Evolutionary conservation across 768 basidiomycete genomes (phyloP), one percentile per base, ranked within the genome.

Genomic region (Auricularia cornea): DNA sequence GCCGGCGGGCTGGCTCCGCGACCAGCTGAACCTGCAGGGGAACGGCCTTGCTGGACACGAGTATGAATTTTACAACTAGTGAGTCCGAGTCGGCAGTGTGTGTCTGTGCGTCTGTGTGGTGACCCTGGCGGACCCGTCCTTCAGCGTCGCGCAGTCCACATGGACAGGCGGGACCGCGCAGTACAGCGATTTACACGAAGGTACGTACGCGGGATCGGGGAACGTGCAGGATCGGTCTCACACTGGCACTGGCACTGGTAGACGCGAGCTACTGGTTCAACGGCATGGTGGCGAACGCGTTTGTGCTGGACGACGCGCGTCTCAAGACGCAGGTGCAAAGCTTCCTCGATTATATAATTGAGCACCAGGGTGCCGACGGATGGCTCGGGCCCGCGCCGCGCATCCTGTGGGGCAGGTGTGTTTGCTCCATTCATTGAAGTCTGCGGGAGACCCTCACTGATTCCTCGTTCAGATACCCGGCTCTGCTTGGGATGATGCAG

Each of bases 231-330:
- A 48, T 18, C 23, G 11, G 12, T 48, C 35, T 57, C 18, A 57
- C 10, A 29, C 54, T n/a, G 14, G 28, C n/a, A n/a, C n/a, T n/a
- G n/a, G 23, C 44, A 57, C 20, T 57, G 26, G 20, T 26, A 57
- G 54, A 16, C 29, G 54, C 2, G 26, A 29, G 28, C 26, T 57
- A 57, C 54, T 57, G 54, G 54, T 57, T 57, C 30, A 84, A 84
- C 64, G 82, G 74, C 4, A 80, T 83, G 80, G 79, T 83, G 0
- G 81, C 82, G 0, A 81, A 80, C 63, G 81, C 80, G 31, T 69
- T 83, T 10, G 73, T 84, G 1, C 74, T 76, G 62, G 77, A 81
- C 66, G 77, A 78, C 60, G 64, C 78, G 3, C 80, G 71, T 1
- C 81, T 83, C 68, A 77, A 80, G 60, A 70, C 73, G 5, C 80